phyloP scores from a whole-genome alignment of 169 alveolate species.

The Plasmodium relictum region DNA sequence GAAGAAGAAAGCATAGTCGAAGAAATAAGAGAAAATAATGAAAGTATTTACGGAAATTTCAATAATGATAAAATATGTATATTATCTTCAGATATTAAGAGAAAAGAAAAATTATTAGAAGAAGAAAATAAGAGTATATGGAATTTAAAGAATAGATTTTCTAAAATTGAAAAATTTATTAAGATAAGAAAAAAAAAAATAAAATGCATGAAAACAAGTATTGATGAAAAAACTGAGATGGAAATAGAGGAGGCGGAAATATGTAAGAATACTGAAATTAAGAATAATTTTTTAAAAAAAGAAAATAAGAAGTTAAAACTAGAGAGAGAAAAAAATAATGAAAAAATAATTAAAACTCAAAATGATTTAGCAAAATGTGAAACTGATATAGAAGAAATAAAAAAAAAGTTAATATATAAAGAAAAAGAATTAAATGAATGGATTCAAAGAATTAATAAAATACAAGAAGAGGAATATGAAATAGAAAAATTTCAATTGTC shows the following conservation, averaged over 20 bases:
- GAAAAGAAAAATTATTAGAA: slow-evolving; percentile 47
- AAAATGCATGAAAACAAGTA: slow-evolving; percentile 3
- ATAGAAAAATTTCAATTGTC: slow-evolving; percentile 27
- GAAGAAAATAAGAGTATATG: slow-evolving; percentile 40
- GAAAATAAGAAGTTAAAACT: slow-evolving; percentile 33
- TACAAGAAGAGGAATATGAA: slow-evolving; percentile 71
- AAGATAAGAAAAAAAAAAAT: slow-evolving; percentile 28
- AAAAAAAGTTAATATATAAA: slow-evolving; percentile 28
- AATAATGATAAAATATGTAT: slow-evolving; percentile 1
- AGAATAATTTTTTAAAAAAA: slow-evolving; percentile 27
- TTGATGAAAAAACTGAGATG: slow-evolving; percentile 43
- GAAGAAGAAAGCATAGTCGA: neutral
- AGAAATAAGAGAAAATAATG: neutral
- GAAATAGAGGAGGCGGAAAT: slow-evolving; percentile 17
- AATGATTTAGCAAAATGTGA: slow-evolving; percentile 33
- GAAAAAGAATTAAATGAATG: slow-evolving; percentile 59
- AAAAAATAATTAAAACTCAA: slow-evolving; percentile 27
- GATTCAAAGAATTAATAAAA: slow-evolving; percentile 6
- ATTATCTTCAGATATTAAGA: slow-evolving; percentile 31
- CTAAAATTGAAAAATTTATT: slow-evolving; percentile 35
- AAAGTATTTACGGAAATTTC: neutral
- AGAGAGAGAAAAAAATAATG: slow-evolving; percentile 49
- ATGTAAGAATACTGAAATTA: slow-evolving; percentile 26
- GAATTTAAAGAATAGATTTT: slow-evolving; percentile 38
- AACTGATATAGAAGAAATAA: slow-evolving; percentile 42